Evolutionary conservation across 352 stramenopile genomes (phyloP).

Genomic region (Phytophthora cactorum): DNA sequence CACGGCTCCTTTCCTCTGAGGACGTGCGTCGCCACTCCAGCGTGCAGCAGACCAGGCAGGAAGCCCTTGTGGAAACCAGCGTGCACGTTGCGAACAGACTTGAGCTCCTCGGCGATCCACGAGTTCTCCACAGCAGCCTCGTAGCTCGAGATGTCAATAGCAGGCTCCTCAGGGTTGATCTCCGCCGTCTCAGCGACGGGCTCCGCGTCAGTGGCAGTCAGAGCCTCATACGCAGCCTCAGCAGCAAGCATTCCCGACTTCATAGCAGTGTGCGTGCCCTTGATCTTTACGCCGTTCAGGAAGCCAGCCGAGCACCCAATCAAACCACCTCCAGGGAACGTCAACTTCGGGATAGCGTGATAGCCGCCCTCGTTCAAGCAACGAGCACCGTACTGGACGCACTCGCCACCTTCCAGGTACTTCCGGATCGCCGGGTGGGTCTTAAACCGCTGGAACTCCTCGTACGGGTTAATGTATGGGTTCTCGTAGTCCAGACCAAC

Average conservation of each 20-base stretch:
- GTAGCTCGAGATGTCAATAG: constrained; percentile 86
- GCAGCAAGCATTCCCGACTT: constrained; percentile 98
- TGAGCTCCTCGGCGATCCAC: constrained; percentile 98
- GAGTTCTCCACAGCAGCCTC: constrained; percentile 90
- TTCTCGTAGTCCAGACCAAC: constrained; percentile 99
- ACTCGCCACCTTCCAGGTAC: constrained; percentile 96
- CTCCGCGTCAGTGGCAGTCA: constrained; percentile 60
- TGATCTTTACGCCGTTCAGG: constrained; percentile 99
- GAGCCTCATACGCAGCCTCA: constrained; percentile 94
- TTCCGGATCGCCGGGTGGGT: constrained; percentile 94
- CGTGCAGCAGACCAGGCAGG: constrained; percentile 93
- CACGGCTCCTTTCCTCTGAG: constrained; percentile 96
- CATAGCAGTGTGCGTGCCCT: constrained; percentile 98
- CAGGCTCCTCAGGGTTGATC: constrained; percentile 73
- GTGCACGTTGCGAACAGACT: constrained; percentile 97
- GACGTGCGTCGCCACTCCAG: constrained; percentile 93
- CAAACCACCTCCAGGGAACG: constrained; percentile 96
- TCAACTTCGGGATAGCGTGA: constrained; percentile 98
- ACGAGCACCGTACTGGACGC: constrained; percentile 97
- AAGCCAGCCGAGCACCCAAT: constrained; percentile 98
- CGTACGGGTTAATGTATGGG: constrained; percentile 98
- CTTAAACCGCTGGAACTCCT: constrained; percentile 99
- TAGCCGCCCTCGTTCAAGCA: constrained; percentile 96
- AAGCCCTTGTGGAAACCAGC: constrained; percentile 97
- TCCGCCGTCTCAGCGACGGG: constrained; percentile 73